Evolutionary conservation across 2,329 filamentous ascomycete species (phyloP).

Genomic region (Phoma sp.): DNA sequence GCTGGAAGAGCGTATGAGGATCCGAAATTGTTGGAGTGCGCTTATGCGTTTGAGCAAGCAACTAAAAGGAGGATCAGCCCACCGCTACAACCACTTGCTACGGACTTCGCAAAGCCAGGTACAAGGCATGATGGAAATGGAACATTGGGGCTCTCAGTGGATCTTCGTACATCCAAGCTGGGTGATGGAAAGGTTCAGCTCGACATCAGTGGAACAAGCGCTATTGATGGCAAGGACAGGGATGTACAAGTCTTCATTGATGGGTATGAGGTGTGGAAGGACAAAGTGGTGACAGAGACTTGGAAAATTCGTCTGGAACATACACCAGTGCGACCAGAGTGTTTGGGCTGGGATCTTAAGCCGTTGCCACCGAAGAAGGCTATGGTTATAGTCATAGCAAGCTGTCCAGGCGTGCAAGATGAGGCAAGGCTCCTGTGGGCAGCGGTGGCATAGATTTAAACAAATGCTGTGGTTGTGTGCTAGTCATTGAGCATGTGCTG

Average conservation of each 20-base stretch:
- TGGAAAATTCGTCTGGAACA: conserved; percentile 22
- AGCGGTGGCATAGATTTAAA: no score
- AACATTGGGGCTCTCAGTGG: neutral
- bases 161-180: neutral
- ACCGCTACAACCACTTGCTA: conserved; percentile 16
- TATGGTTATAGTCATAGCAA: conserved; percentile 34
- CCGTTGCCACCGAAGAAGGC: conserved; percentile 24
- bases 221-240: neutral
- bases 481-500: no score
- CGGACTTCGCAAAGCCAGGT: conserved; percentile 15
- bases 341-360: conserved; percentile 37
- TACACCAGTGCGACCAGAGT: conserved; percentile 7
- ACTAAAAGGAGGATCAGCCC: conserved; percentile 24
- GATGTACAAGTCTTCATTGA: conserved; percentile 29
- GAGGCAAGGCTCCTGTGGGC: conserved; percentile 22
- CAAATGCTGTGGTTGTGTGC: no score
- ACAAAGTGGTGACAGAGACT: neutral
- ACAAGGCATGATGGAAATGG: neutral
- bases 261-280: conserved; percentile 17
- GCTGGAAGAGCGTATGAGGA: conserved; percentile 60
- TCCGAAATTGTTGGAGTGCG: conserved; percentile 34
- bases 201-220: conserved; percentile 8
- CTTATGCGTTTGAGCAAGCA: conserved; percentile 31
- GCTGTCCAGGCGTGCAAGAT: neutral
- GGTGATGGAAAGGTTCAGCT: neutral